Evolutionary conservation across 805 yeast species (phyloP), one percentile per base, ranked within the genome.

Genomic region (Priceomyces haplophilus): DNA sequence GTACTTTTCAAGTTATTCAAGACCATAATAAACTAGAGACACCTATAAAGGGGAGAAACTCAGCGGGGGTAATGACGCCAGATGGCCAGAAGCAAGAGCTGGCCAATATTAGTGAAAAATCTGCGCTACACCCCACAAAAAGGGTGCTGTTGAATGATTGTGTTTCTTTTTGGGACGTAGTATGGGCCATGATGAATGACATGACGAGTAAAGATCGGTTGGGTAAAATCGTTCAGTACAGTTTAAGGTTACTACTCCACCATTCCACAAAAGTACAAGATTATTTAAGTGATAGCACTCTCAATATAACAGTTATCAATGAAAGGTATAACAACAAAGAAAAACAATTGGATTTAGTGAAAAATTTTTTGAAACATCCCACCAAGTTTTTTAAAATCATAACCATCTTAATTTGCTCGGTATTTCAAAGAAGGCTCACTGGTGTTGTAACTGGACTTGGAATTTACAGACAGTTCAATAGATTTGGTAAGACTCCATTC

Each of bases 401-500:
- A 12, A 49, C 57, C 15, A 62, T 72, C 2, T 53, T 74, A 7
- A 47, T 69, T 5, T 61, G 73, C 38, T 65, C 71, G 3, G 55
- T 67, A n/a, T 68, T 75, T 43, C 59, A 66, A 35, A 53, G 61
- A 21, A 68, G 68, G 51, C 65, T 69, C 17, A 55, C 60, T 19
- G 81, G 72, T n/a, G 61, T 69, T 45, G 76, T 73, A 8, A 61
- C 58, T 29, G 78, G 74, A 45, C 66, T 77, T 40, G 76, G 74
- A 40, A 61, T 75, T 8, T 85, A 81, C 59, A 75, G 93, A 60
- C 88, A 82, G 54, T 72, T 81, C 41, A 61, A 84, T 50, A 72
- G 91, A 51, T 83, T 83, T 46, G 91, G 90, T 32, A 78, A 80
- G 35, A 72, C 85, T 5, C 88, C 88, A 1, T 79, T 82, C 59